These are phyloP conservation scores for Centella asiatica DNA, from an alignment of 129 eudicot genomes.

Conservation along the genomic window DNA sequence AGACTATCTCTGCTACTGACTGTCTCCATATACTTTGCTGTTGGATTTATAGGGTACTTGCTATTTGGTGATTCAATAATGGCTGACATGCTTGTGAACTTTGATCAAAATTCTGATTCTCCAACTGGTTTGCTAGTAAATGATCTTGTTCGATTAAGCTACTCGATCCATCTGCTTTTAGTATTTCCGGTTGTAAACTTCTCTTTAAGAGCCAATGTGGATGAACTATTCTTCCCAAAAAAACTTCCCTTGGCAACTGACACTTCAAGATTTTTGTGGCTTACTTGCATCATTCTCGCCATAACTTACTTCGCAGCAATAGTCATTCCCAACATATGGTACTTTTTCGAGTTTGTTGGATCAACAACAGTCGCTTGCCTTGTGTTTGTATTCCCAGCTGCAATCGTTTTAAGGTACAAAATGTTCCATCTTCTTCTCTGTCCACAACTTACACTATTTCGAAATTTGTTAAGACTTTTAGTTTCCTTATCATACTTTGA, in stretches of 20 bases:
- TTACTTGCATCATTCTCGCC: constrained; percentile 41
- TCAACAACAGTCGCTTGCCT: constrained; percentile 72
- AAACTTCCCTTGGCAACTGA: constrained; percentile 46
- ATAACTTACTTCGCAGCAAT: constrained; percentile 61
- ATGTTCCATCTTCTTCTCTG: not conserved
- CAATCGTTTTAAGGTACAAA: constrained; percentile 70
- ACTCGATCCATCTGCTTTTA: constrained; percentile 78
- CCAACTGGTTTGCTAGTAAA: constrained; percentile 43
- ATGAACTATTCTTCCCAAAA: constrained; percentile 64
- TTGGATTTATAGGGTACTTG: constrained; percentile 76
- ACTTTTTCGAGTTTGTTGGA: constrained; percentile 84
- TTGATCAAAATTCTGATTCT: constrained; percentile 51
- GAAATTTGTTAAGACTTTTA: not conserved
- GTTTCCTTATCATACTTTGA: too few relatives aligned
- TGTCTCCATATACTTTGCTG: constrained; percentile 62
- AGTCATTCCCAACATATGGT: constrained; percentile 90
- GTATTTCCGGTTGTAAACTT: constrained; percentile 86
- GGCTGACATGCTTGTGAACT: constrained; percentile 81
- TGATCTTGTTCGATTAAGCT: constrained; percentile 71
- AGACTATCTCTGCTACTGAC: constrained; percentile 61
- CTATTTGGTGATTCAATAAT: constrained; percentile 75
- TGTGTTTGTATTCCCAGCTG: constrained; percentile 79
- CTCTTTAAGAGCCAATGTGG: constrained; percentile 61
- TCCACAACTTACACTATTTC: not conserved
- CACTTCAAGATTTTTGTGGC: constrained; percentile 49